These are phyloP conservation scores for Ramaria rubella DNA, from an alignment of 768 basidiomycete species.

Conservation along the genomic window DNA sequence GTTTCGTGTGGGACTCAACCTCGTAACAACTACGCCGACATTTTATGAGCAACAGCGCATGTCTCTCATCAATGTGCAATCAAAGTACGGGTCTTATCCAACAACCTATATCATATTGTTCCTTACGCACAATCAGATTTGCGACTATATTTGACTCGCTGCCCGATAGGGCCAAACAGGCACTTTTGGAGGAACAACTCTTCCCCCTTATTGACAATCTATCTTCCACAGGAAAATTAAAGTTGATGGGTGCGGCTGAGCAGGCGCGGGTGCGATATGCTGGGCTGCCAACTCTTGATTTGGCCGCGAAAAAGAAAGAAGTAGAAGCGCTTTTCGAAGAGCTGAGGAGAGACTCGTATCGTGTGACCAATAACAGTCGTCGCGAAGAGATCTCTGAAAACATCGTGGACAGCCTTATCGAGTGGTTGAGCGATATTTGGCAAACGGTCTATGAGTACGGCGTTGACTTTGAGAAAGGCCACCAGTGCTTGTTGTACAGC, in stretches of 20 bases:
- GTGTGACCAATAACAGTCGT: conserved; percentile 37
- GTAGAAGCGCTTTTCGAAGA: conserved; percentile 46
- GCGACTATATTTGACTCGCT: conserved; percentile 40
- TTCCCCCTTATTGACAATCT: conserved; percentile 38
- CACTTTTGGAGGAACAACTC: conserved; percentile 44
- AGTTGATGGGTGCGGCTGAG: conserved; percentile 35
- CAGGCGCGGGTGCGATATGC: conserved; percentile 33
- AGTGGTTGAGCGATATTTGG: conserved; percentile 66
- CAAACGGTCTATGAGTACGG: conserved; percentile 51
- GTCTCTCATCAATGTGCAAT: too few relatives aligned
- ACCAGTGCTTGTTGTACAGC: conserved; percentile 49
- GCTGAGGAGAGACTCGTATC: conserved; percentile 47
- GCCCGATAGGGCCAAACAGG: conserved; percentile 46
- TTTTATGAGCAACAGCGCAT: too few relatives aligned
- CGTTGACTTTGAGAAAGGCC: conserved; percentile 44
- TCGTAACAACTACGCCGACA: too few relatives aligned
- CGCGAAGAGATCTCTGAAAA: conserved; percentile 48
- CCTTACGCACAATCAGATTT: conserved; percentile 37
- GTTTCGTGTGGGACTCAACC: too few relatives aligned
- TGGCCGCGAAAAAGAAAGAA: conserved; percentile 49
- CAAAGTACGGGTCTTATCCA: background rate
- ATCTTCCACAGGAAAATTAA: conserved; percentile 21
- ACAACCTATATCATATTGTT: background rate
- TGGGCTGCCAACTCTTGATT: conserved; percentile 43
- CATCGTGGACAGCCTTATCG: conserved; percentile 44